Evolutionary conservation across 768 basidiomycete genomes (phyloP), one percentile per base, ranked within the genome.

Genomic region (Xerocomellus chrysenteron): DNA sequence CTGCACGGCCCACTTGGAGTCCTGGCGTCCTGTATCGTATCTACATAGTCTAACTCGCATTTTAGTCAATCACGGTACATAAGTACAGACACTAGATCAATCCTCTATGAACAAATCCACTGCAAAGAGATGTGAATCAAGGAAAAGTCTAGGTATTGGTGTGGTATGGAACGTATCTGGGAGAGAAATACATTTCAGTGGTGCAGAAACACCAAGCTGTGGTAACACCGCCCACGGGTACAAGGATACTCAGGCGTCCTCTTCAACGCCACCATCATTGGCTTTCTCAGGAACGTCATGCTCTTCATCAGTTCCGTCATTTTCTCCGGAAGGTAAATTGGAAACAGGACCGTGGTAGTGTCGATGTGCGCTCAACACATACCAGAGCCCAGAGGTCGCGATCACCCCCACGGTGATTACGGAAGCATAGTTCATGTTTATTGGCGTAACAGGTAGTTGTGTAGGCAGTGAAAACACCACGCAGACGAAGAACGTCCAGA

Each of bases 261-360:
- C 42, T 40, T 50, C 24, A 2, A 33, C 40, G 7, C 21, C 14
- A 28, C 3, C 30, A 28, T 30, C 53, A 4, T 13, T 14, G 6
- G 1, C 42, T 42, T 63, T 55, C 43, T 68, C 52, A 14, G n/a
- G 11, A 13, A 17, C 24, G 3, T 45, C 49, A 21, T 55, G 32
- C 30, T 46, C 48, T 6, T 13, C 52, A 7, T 12, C 44, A 11
- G 28, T 16, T 16, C 5, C 43, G 1, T 2, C 51, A 10, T 16
- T 48, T 9, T 30, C 35, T 48, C 51, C 48, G 28, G 54, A 19
- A 21, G 61, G 71, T 49, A 84, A 59, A 66, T 82, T 82, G 50
- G 83, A 80, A 59, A 77, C 75, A 19, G 85, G 83, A n/a, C 85
- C 85, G 39, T 74, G 74, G 61, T 84, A 86, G 59, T 85, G 80